A percentile compares a stretch with the other conserved stretches of the same genome.
These are phyloP conservation scores for Luffa acutangula DNA, from an alignment of 306 rosid species.

Conservation along the genomic window DNA sequence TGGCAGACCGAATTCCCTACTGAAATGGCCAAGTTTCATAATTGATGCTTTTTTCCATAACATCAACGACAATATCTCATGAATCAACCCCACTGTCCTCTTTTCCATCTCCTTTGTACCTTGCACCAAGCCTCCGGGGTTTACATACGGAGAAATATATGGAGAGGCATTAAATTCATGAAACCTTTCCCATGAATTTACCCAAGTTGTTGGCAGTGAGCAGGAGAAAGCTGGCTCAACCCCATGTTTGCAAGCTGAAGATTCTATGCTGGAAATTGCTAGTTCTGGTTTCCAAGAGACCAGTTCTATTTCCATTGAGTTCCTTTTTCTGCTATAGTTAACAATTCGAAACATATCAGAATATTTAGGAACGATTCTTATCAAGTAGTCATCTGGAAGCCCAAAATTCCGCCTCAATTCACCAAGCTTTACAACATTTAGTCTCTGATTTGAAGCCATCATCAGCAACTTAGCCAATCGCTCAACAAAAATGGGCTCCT, in stretches of 20 bases:
- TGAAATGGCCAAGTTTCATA: constrained; percentile 65
- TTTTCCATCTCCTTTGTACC: constrained; percentile 73
- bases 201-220: constrained; percentile 65
- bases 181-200: constrained; percentile 65
- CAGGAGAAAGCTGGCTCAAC: constrained; percentile 40
- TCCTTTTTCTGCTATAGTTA: constrained; percentile 44
- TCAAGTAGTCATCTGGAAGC: constrained; percentile 64
- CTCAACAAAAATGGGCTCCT: constrained; percentile 33
- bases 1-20: constrained; percentile 57
- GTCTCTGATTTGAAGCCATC: constrained; percentile 44
- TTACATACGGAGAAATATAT: constrained; percentile 63
- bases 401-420: constrained; percentile 64
- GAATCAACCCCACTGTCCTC: constrained; percentile 65
- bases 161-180: constrained; percentile 45
- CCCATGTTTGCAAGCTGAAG: constrained; percentile 29
- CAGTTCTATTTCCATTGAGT: constrained; percentile 67
- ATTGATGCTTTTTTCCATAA: constrained; percentile 79
- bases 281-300: constrained; percentile 57
- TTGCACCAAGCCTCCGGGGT: constrained; percentile 24
- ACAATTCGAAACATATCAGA: constrained; percentile 50
- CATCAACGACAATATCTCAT: constrained; percentile 69
- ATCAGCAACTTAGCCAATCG: constrained; percentile 57
- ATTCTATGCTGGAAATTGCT: constrained; percentile 50
- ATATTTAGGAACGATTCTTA: constrained; percentile 42
- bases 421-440: constrained; percentile 51